Base-by-base conservation (phyloP, 331 rosid genomes). In the Stylosanthes scabra region DNA sequence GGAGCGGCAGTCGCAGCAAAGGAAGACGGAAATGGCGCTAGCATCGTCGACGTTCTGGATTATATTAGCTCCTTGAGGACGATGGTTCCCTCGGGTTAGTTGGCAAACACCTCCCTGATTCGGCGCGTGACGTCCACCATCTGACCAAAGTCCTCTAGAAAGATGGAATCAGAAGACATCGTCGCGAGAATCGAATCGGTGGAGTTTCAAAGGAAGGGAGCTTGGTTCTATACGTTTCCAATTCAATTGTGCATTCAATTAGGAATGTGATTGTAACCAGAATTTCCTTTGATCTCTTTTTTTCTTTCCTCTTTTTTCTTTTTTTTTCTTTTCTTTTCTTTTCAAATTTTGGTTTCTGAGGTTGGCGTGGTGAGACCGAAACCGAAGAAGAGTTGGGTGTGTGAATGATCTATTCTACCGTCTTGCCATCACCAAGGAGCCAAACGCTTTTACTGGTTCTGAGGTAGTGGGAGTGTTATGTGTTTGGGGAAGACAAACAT, bases 1-100 rank as follows among this genome's bases (percentile, higher is more conserved):
- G 68, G 71, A 63, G 27, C 99, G 83, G 37, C 88, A 90, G 82
- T 94, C 99, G 20, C 91, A 89, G 72, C 99, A 94, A 58, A 94
- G 89, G 31, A 90, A 76, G 3, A 94, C 91, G 66, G 76, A 72
- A 78, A 95, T 91, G 51, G 99, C 97, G 63, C 97, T 97, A n/a
- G 99, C 99, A 64, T 94, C 99, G 39, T 94, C 99, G 45, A 97
- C 99, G 87, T 94, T 94, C 84, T 94, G 97, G 14, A 94, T 80
- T n/a, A n/a, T n/a, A n/a, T n/a, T 63, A 94, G 86, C 86, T 94
- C 99, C 85, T 94, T 94, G 73, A 94, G 89, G 63, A 91, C 96
- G 13, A 97, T 94, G 51, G 91, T 94, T 44, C 99, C 99, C 86
- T 94, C 99, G 8, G 97, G 99, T 9, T 94, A 94, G 90, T 94